These are phyloP conservation scores for Diaporthe sp. DNA, from an alignment of 2,329 filamentous ascomycete genomes.

Conservation along the genomic window DNA sequence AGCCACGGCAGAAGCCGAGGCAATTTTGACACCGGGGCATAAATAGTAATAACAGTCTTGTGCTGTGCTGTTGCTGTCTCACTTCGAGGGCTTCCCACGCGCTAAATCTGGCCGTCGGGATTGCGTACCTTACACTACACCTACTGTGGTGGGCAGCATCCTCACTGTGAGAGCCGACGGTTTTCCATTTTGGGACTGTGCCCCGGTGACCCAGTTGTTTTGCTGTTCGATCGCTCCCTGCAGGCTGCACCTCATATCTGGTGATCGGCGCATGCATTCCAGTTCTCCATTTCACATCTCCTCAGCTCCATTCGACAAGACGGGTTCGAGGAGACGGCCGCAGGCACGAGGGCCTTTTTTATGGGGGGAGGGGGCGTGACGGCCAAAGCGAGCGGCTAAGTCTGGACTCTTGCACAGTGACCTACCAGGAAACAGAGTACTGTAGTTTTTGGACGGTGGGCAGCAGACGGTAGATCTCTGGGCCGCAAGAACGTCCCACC, in stretches of 20 bases:
- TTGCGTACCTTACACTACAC: background rate
- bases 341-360: slow-evolving; percentile 16
- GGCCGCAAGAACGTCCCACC: background rate
- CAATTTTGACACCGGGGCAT: background rate
- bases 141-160: background rate
- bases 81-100: background rate
- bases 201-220: slow-evolving; percentile 16
- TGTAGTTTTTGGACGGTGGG: background rate
- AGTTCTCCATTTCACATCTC: slow-evolving; percentile 19
- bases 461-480: background rate
- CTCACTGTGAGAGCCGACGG: background rate
- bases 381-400: slow-evolving; percentile 3
- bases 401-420: slow-evolving; percentile 15
- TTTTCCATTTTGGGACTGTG: background rate
- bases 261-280: slow-evolving; percentile 32
- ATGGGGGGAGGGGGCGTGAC: background rate
- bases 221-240: slow-evolving; percentile 21
- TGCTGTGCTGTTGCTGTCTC: background rate
- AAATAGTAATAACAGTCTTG: background rate
- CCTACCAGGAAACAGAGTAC: background rate
- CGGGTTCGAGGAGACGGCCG: slow-evolving; percentile 18
- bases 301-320: slow-evolving; percentile 17
- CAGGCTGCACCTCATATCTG: slow-evolving; percentile 31
- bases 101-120: background rate
- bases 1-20: slow-evolving; percentile 24